Evolutionary conservation across 176 grass and related monocot species (phyloP).

Genomic region (Paspalum vaginatum): DNA sequence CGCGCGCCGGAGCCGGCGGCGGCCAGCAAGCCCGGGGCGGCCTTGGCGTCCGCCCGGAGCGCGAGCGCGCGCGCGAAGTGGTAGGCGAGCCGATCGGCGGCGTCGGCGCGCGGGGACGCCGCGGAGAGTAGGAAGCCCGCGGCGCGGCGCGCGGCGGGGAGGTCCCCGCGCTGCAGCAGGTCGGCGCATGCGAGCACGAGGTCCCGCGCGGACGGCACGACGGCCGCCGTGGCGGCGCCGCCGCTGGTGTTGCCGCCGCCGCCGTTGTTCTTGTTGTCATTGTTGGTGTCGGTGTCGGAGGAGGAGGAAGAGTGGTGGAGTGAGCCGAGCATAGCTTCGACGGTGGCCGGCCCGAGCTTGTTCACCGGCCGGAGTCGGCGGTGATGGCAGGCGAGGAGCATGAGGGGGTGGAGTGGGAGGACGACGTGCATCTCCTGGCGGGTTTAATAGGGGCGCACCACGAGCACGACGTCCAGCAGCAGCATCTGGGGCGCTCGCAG

Average conservation of each 20-base stretch:
- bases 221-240: not conserved
- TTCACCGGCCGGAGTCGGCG: slow-evolving; percentile 24
- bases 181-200: slow-evolving; percentile 76
- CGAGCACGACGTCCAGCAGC: slow-evolving; percentile 8
- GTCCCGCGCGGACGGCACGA: slow-evolving; percentile 52
- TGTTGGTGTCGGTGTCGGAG: slow-evolving; percentile 42
- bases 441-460: slow-evolving; percentile 59
- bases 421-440: slow-evolving; percentile 46
- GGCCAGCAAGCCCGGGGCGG: not conserved
- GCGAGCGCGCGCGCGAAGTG: slow-evolving; percentile 82
- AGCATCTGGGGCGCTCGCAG: slow-evolving; percentile 63
- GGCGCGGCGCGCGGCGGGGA: slow-evolving; percentile 51
- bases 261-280: not conserved
- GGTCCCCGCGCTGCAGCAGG: slow-evolving; percentile 65
- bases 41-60: slow-evolving; percentile 48
- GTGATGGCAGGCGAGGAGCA: slow-evolving; percentile 32
- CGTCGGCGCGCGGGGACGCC: slow-evolving; percentile 63
- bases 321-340: slow-evolving; percentile 76
- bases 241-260: not conserved
- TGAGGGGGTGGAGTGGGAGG: slow-evolving; percentile 31
- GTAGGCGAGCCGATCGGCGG: slow-evolving; percentile 74
- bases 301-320: slow-evolving; percentile 60
- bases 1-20: slow-evolving; percentile 5
- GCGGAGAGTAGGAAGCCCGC: slow-evolving; percentile 60
- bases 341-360: not conserved